Conservation (phyloP, 192 early-diverging fungal species). For the Backusella australiensis region DNA sequence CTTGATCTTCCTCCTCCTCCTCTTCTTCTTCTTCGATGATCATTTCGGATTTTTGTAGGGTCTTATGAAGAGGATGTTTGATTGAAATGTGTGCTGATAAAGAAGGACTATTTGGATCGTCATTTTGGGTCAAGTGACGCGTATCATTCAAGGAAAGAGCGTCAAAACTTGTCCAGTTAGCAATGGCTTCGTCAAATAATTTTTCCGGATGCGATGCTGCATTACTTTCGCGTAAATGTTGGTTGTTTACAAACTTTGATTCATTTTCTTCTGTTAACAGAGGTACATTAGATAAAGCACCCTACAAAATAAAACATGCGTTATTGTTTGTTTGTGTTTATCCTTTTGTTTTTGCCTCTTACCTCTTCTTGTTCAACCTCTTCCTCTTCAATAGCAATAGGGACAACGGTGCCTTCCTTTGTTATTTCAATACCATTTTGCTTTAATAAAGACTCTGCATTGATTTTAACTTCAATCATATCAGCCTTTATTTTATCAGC, state of each 20-base stretch:
- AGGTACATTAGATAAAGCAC: constrained; percentile 1
- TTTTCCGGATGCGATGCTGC: not conserved
- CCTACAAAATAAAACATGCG: not conserved
- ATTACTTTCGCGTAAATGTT: not conserved
- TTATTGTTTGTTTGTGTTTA: not conserved
- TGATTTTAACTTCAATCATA: not conserved
- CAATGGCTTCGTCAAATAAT: constrained; percentile 18
- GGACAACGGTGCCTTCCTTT: not conserved
- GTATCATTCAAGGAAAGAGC: not conserved
- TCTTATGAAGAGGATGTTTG: not conserved
- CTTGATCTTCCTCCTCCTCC: not conserved
- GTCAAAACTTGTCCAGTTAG: constrained; percentile 25
- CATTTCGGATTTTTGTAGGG: not conserved
- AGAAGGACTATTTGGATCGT: not conserved
- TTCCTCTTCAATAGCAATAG: not conserved
- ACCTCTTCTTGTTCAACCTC: not conserved
- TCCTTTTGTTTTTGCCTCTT: not conserved
- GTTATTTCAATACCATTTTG: constrained; percentile 10
- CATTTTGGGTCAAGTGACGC: not conserved
- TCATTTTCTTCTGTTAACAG: not conserved
- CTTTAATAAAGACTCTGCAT: not conserved
- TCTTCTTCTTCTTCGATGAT: constrained; percentile 2
- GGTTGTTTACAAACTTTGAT: not conserved
- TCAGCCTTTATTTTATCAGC: constrained; percentile 59
- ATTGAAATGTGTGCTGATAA: constrained; percentile 4